Conservation (phyloP, 345 rosid genomes). For the Rhodamnia rubescens region DNA sequence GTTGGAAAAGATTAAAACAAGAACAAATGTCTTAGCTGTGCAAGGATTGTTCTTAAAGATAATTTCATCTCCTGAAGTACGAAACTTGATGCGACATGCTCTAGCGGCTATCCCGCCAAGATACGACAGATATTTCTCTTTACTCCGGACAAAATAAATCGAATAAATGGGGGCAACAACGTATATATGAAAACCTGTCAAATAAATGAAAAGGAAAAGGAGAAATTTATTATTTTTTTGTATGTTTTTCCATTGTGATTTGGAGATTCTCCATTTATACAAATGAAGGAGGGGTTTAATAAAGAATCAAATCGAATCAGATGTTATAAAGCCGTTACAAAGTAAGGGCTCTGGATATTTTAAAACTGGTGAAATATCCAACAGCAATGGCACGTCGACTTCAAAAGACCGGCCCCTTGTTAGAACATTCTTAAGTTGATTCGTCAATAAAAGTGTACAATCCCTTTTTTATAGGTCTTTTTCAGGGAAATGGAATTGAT, state of each 20-base stretch:
- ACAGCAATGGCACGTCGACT: not conserved
- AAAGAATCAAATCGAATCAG: not conserved
- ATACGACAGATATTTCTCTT: not conserved
- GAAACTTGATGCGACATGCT: not conserved
- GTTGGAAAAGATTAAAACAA: not conserved
- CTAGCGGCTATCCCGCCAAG: not conserved
- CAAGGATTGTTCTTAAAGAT: not conserved
- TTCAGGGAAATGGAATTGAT: not conserved
- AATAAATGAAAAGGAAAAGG: not conserved
- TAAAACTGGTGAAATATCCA: too few relatives aligned
- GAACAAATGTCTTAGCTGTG: not conserved
- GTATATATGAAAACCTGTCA: not conserved
- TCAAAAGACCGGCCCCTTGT: not conserved
- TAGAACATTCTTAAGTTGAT: not conserved
- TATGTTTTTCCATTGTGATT: not conserved
- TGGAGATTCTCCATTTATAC: not conserved
- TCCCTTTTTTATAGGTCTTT: not conserved
- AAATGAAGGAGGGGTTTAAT: not conserved
- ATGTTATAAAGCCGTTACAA: not conserved
- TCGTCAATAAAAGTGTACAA: not conserved
- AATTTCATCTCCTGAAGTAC: not conserved
- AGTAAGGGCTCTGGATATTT: too few relatives aligned
- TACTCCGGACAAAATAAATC: not conserved
- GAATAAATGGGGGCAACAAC: not conserved
- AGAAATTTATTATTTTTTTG: not conserved